Base-by-base conservation (phyloP, 176 grass and related monocot genomes). In the Zoysia pacifica region DNA sequence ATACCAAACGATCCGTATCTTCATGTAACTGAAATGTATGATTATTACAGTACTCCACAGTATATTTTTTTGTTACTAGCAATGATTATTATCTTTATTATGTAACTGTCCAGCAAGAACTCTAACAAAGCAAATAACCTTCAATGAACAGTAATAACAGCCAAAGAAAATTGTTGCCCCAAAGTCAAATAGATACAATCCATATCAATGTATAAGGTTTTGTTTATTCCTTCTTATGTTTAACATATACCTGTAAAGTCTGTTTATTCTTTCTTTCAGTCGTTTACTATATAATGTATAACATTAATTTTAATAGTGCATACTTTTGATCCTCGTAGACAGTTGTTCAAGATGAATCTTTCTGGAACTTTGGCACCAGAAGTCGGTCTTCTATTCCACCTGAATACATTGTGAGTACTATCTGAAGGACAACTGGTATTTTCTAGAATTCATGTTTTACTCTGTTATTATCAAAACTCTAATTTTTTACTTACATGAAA, bases 301-400 rank as follows among this genome's bases (percentile, higher is more conserved):
- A 58, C 58, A 48, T 46, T 69, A n/a, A 18, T 48, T 59, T 44
- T 86, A 81, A 82, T 78, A 65, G 16, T 64, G 62, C 0, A 67
- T 83, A 41, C 6, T 78, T 75, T 73, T 50, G 2, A 54, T 60
- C 11, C 52, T 9, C 72, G 4, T 81, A 99, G 96, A 76, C 92
- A 99, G 51, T 75, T 99, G 68, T 82, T 99, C 74, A 86, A 86
- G 19, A 87, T 91, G 90, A 91, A 93, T 77, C 86, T 99, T 73
- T 93, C 86, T 9, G 96, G 96, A 91, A 95, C 52, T 87, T 85
- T 99, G 74, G 90, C 88, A 55, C 88, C 90, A 70, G 91, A 93
- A 64, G 59, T 99, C 49, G 86, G 96, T 37, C 86, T 74, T 74
- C 79, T 99, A 43, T 81, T 84, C 60, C 81, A 93, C 35, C 79